Percentiles rank a stretch among this genome's conserved stretches.
These are phyloP conservation scores for Cyberlindnera saturnus DNA, from an alignment of 805 yeast genomes.

Conservation along the genomic window DNA sequence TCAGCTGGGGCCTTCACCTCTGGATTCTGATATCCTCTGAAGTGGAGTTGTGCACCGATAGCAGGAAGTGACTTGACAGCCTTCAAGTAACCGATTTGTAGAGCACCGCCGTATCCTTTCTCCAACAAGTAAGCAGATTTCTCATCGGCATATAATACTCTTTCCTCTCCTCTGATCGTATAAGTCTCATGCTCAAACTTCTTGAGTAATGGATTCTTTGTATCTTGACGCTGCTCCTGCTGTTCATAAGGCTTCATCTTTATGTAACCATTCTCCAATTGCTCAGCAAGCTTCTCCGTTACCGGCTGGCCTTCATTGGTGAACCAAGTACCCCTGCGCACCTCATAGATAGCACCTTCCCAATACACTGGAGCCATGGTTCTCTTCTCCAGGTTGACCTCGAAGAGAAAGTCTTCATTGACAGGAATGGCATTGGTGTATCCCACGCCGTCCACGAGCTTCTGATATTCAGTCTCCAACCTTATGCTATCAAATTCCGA, in stretches of 20 bases:
- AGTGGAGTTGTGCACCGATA: slow-evolving; percentile 43
- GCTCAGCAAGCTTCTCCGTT: slow-evolving; percentile 39
- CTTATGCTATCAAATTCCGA: slow-evolving; percentile 53
- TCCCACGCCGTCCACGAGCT: slow-evolving; percentile 2
- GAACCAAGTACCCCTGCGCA: slow-evolving; percentile 86
- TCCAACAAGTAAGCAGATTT: slow-evolving; percentile 43
- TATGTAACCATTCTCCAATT: slow-evolving; percentile 52
- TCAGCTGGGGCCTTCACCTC: slow-evolving; percentile 1
- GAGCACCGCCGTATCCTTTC: slow-evolving; percentile 34
- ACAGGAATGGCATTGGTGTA: slow-evolving; percentile 42
- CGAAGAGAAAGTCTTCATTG: slow-evolving; percentile 73
- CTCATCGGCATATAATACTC: slow-evolving; percentile 35
- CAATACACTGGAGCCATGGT: slow-evolving; percentile 70
- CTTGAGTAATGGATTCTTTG: slow-evolving; percentile 13
- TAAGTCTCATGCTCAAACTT: slow-evolving; percentile 10
- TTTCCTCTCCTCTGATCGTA: slow-evolving; percentile 15
- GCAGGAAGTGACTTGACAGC: slow-evolving; percentile 30
- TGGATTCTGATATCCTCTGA: slow-evolving; percentile 39
- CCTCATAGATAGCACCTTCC: slow-evolving; percentile 82
- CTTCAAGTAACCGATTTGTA: slow-evolving; percentile 30
- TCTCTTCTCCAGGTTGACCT: slow-evolving; percentile 55
- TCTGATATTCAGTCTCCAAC: slow-evolving; percentile 40
- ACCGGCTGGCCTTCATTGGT: slow-evolving; percentile 51
- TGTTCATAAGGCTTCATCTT: slow-evolving; percentile 31
- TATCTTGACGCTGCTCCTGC: slow-evolving; percentile 3